Conservation (phyloP, 176 grass and related monocot species). For the Puccinellia tenuiflora region DNA sequence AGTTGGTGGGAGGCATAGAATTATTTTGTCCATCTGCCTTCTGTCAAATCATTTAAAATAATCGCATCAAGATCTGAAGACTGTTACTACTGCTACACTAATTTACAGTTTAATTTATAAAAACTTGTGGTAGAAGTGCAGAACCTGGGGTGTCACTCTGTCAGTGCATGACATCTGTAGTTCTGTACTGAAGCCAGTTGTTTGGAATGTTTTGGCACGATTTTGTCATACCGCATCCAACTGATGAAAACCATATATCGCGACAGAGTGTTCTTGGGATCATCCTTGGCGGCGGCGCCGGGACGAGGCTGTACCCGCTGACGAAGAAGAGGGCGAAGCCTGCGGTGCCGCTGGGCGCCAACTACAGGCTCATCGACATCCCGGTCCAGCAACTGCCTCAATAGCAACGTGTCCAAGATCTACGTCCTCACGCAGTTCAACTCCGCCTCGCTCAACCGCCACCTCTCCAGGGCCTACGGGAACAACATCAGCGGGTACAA, state of each 20-base stretch:
- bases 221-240: neutral
- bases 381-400: slow-evolving; percentile 95
- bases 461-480: slow-evolving; percentile 84
- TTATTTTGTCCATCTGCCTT: slow-evolving; percentile 15
- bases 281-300: slow-evolving; percentile 91
- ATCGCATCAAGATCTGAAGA: slow-evolving; percentile 3
- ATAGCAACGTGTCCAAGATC: slow-evolving; percentile 91
- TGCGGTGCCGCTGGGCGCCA: slow-evolving; percentile 82
- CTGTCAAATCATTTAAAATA: neutral
- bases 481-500: slow-evolving; percentile 93
- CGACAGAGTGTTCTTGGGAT: slow-evolving; percentile 94
- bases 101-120: neutral
- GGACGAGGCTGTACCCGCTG: slow-evolving; percentile 84
- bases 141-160: neutral
- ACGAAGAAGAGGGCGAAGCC: slow-evolving; percentile 98
- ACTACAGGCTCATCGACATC: slow-evolving; percentile 95
- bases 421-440: slow-evolving; percentile 97
- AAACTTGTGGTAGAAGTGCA: neutral
- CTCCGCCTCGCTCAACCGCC: slow-evolving; percentile 87
- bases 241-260: slow-evolving; percentile 15
- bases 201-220: neutral
- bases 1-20: neutral
- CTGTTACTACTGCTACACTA: neutral
- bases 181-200: neutral
- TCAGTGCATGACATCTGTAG: neutral